Percentiles rank a stretch among this genome's conserved stretches.
These are phyloP conservation scores for Penicillium hordei DNA, from an alignment of 2,329 filamentous ascomycete species.

Conservation along the genomic window DNA sequence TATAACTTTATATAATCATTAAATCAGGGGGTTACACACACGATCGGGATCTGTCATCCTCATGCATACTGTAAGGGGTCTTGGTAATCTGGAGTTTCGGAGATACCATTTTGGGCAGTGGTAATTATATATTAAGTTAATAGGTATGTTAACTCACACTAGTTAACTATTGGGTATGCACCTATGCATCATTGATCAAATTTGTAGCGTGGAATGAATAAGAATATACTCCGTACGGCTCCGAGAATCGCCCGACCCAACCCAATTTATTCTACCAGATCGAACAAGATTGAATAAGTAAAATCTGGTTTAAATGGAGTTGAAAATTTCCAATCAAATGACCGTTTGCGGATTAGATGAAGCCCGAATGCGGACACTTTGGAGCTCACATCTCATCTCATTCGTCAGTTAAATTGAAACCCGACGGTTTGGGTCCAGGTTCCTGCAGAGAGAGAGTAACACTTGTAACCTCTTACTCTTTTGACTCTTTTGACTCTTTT, in stretches of 20 bases:
- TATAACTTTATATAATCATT: neutral
- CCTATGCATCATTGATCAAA: too few species aligned
- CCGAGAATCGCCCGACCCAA: too few species aligned
- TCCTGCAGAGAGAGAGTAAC: neutral
- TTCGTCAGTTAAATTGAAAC: neutral
- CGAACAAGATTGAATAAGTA: too few species aligned
- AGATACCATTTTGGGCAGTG: neutral
- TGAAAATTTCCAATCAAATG: neutral
- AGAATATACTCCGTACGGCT: too few species aligned
- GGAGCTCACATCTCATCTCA: neutral
- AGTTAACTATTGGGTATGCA: too few species aligned
- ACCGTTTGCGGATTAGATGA: neutral
- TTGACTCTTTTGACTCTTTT: neutral
- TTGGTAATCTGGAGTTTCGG: neutral
- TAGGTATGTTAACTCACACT: too few species aligned
- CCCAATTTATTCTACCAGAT: too few species aligned
- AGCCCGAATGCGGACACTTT: neutral
- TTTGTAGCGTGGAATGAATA: too few species aligned
- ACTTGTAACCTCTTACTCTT: neutral
- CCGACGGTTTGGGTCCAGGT: constrained; percentile 3
- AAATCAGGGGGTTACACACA: constrained; percentile 1
- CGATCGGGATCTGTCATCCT: constrained; percentile 1
- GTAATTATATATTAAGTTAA: too few species aligned
- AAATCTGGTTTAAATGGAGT: neutral
- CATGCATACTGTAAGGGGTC: constrained; percentile 9